Conservation (phyloP, 225 moss, liverwort and hornwort genomes). For the Asterella californica region DNA sequence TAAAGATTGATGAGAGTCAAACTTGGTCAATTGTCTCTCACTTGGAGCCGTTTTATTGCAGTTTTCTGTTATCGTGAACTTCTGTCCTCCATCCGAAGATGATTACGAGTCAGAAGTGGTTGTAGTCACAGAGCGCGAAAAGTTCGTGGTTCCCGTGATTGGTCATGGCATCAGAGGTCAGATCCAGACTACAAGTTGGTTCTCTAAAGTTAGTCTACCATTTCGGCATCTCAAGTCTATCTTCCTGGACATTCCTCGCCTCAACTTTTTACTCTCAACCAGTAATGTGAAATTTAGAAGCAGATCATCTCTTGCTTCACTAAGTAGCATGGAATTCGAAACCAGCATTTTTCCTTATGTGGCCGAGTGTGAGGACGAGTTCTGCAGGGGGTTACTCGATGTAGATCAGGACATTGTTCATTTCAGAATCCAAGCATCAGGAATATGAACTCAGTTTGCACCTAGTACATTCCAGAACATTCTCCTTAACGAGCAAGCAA, state of each 20-base stretch:
- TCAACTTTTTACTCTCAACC: neutral
- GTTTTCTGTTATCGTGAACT: conserved; percentile 75
- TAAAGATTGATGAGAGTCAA: too few relatives aligned
- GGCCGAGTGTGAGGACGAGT: too few relatives aligned
- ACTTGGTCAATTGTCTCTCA: neutral
- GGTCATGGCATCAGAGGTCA: conserved; percentile 80
- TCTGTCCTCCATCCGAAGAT: conserved; percentile 73
- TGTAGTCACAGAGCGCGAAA: conserved; percentile 84
- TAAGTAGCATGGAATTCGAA: too few relatives aligned
- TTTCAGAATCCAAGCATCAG: too few relatives aligned
- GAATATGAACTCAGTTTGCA: too few relatives aligned
- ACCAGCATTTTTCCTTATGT: too few relatives aligned
- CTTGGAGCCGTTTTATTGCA: conserved; percentile 19
- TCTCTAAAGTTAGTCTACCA: neutral
- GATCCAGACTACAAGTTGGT: neutral
- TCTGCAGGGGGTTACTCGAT: too few relatives aligned
- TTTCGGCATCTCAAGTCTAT: neutral
- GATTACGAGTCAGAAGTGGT: conserved; percentile 62
- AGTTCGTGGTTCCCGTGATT: conserved; percentile 72
- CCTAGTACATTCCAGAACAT: too few relatives aligned
- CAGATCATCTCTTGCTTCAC: too few relatives aligned
- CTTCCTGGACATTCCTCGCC: neutral
- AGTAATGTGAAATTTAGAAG: neutral
- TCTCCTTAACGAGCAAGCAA: too few relatives aligned
- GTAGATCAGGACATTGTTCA: too few relatives aligned